Percentiles rank a stretch among this genome's conserved stretches.
phyloP scores from a whole-genome alignment of 1,284 basidiomycete species.

The Apiotrichum sp. region DNA sequence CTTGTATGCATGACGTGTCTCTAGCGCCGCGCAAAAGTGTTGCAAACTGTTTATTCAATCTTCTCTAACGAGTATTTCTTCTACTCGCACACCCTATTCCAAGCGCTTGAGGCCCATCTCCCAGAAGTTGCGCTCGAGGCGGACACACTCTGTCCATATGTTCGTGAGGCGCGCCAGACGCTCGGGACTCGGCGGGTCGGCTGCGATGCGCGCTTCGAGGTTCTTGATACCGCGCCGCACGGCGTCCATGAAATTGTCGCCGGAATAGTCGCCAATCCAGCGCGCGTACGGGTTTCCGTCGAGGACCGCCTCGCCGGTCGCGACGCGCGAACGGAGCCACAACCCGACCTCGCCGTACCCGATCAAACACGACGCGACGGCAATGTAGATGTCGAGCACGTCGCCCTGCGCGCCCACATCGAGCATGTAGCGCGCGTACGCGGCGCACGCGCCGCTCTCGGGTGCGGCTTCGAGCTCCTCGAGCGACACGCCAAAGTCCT shows the following conservation, averaged over 20 bases:
- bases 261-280: conserved; percentile 81
- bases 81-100: conserved; percentile 1
- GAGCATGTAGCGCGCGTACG: conserved; percentile 79
- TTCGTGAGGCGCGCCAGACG: conserved; percentile 62
- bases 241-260: conserved; percentile 62
- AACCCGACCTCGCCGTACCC: conserved; percentile 94
- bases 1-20: conserved; percentile 16
- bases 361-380: conserved; percentile 76
- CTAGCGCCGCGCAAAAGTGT: not conserved
- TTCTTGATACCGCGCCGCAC: conserved; percentile 63
- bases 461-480: conserved; percentile 58
- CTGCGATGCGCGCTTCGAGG: conserved; percentile 58
- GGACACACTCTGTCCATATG: conserved; percentile 72
- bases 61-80: not conserved
- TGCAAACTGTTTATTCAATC: not conserved
- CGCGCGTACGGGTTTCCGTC: conserved; percentile 63
- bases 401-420: conserved; percentile 71
- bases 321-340: conserved; percentile 61
- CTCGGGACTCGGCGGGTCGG: conserved; percentile 59
- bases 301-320: conserved; percentile 52
- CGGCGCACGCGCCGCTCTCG: conserved; percentile 66
- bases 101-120: conserved; percentile 50
- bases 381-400: conserved; percentile 65
- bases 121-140: conserved; percentile 84
- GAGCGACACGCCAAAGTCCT: conserved; percentile 59